These are phyloP conservation scores for Stropharia rugosoannulata DNA, from an alignment of 768 basidiomycete species.

Conservation along the genomic window DNA sequence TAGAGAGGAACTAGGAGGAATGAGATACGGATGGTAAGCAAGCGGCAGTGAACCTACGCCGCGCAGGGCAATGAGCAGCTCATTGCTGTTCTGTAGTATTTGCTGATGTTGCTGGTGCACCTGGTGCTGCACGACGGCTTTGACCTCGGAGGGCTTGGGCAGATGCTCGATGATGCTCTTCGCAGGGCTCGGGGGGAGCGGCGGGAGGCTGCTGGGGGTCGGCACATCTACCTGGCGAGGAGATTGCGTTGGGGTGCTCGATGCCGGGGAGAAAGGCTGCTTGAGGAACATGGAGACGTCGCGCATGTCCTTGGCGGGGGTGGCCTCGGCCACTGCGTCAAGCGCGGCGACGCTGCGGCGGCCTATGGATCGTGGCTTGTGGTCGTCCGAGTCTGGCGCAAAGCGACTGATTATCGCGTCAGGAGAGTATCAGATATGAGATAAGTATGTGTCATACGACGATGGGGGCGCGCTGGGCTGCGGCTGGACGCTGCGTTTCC, in stretches of 20 bases:
- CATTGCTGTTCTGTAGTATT: conserved; percentile 31
- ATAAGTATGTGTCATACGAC: not conserved
- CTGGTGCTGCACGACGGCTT: conserved; percentile 26
- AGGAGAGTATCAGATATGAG: conserved; percentile 1
- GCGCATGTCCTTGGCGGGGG: conserved; percentile 48
- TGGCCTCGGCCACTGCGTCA: conserved; percentile 43
- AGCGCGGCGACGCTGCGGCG: conserved; percentile 27
- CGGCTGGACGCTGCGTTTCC: conserved; percentile 44
- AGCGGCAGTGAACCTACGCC: conserved; percentile 26
- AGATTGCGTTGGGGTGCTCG: conserved; percentile 23
- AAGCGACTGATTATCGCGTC: conserved; percentile 10
- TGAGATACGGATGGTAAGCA: conserved; percentile 6
- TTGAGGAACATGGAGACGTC: conserved; percentile 56
- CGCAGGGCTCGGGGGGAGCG: conserved; percentile 33
- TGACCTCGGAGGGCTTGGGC: conserved; percentile 26
- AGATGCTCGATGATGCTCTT: conserved; percentile 39
- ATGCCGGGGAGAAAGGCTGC: conserved; percentile 39
- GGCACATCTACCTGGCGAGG: conserved; percentile 18
- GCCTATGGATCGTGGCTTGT: conserved; percentile 22
- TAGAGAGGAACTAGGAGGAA: conserved; percentile 55
- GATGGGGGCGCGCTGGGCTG: conserved; percentile 15
- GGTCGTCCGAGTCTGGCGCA: conserved; percentile 11
- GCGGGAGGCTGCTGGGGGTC: conserved; percentile 40
- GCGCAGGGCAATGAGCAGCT: conserved; percentile 35
- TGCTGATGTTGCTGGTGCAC: conserved; percentile 29